Conservation (phyloP, 805 yeast species). For the Jamesozyma gamospora region DNA sequence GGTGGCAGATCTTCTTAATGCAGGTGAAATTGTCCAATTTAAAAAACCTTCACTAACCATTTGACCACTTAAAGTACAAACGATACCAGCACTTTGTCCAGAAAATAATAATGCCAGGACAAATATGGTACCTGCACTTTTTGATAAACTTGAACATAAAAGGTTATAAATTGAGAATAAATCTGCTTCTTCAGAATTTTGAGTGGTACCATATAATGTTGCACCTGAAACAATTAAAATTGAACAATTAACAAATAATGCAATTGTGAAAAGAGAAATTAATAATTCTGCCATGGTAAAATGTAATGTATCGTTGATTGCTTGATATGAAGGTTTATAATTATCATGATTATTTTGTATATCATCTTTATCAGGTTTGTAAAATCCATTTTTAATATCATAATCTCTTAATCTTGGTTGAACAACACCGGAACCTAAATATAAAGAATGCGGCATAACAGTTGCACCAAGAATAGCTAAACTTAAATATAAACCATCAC, state of each 20-base stretch:
- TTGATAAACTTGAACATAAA: slow-evolving; percentile 51
- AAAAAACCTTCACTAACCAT: slow-evolving; percentile 90
- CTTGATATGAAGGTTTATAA: slow-evolving; percentile 73
- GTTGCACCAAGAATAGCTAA: slow-evolving; percentile 90
- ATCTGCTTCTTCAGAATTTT: slow-evolving; percentile 66
- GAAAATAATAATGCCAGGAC: slow-evolving; percentile 77
- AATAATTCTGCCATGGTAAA: slow-evolving; percentile 77
- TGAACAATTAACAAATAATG: slow-evolving; percentile 82
- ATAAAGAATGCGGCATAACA: slow-evolving; percentile 89
- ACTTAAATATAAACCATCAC: slow-evolving; percentile 62
- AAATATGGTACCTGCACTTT: slow-evolving; percentile 73
- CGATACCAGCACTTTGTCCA: slow-evolving; percentile 91
- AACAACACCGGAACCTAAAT: slow-evolving; percentile 80
- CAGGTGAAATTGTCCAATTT: slow-evolving; percentile 72
- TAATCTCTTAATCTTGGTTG: slow-evolving; percentile 75
- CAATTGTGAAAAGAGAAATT: slow-evolving; percentile 77
- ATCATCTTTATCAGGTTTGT: slow-evolving; percentile 32
- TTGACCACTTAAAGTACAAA: slow-evolving; percentile 90
- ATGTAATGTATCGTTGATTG: slow-evolving; percentile 70
- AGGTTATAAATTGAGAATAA: slow-evolving; percentile 69
- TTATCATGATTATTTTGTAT: slow-evolving; percentile 31
- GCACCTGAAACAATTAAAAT: slow-evolving; percentile 91
- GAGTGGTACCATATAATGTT: slow-evolving; percentile 47
- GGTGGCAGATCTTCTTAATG: slow-evolving; percentile 68
- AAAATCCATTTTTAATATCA: slow-evolving; percentile 60